Evolutionary conservation across 208 protist genomes (phyloP).

Genomic region (Angomonas deanei): DNA sequence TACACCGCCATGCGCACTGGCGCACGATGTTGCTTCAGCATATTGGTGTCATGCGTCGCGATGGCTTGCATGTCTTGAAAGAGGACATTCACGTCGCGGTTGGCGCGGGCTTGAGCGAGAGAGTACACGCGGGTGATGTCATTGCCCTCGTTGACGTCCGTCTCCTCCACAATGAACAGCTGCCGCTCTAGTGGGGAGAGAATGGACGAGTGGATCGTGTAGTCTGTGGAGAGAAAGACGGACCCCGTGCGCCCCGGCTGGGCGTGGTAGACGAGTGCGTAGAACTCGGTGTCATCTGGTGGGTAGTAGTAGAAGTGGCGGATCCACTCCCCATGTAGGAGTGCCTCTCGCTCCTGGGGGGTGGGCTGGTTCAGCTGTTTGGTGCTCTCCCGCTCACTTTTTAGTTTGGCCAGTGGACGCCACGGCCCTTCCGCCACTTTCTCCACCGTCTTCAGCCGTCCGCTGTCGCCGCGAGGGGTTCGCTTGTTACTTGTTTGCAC

Average conservation of each 20-base stretch:
- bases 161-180: constrained; percentile 71
- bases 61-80: constrained; percentile 68
- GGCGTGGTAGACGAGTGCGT: constrained; percentile 76
- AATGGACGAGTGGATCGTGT: constrained; percentile 78
- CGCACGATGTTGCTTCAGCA: constrained; percentile 76
- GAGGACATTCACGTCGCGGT: constrained; percentile 24
- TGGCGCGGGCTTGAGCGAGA: constrained; percentile 47
- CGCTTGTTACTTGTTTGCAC: not conserved
- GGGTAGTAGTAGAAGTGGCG: constrained; percentile 83
- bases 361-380: constrained; percentile 37
- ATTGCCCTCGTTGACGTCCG: constrained; percentile 43
- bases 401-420: constrained; percentile 67
- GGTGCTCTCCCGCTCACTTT: constrained; percentile 20
- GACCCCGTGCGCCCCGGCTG: constrained; percentile 81
- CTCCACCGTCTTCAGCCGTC: constrained; percentile 20
- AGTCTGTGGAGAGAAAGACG: constrained; percentile 67
- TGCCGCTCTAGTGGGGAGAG: constrained; percentile 75
- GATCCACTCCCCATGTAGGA: constrained; percentile 82
- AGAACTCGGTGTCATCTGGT: constrained; percentile 27
- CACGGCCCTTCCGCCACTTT: constrained; percentile 58
- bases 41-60: constrained; percentile 68
- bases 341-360: constrained; percentile 65
- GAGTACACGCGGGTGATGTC: constrained; percentile 41
- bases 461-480: not conserved
- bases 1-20: constrained; percentile 81